Conservation (phyloP, 1,284 basidiomycete genomes). For the Volvariella volvacea region DNA sequence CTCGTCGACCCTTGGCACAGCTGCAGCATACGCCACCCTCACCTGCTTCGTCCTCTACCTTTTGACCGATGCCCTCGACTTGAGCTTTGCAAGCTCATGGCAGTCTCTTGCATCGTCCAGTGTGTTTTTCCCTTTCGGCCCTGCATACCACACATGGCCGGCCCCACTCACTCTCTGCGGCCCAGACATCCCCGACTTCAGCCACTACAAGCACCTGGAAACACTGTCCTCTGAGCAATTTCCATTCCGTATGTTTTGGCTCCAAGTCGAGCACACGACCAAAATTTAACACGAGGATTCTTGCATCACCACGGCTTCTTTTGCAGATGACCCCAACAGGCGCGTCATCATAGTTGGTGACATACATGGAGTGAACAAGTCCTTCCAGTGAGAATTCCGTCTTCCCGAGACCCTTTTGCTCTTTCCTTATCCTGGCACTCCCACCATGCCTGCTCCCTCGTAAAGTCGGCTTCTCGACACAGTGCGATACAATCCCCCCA, state of each 20-base stretch:
- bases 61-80: too few relatives aligned
- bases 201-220: constrained; percentile 34
- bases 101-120: too few relatives aligned
- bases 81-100: too few relatives aligned
- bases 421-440: background rate
- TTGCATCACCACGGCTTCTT: background rate
- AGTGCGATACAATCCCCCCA: constrained; percentile 48
- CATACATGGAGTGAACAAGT: constrained; percentile 72
- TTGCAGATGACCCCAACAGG: constrained; percentile 38
- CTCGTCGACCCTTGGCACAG: too few relatives aligned
- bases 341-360: constrained; percentile 77
- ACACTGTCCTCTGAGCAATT: constrained; percentile 42
- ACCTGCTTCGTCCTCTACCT: too few relatives aligned
- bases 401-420: too few relatives aligned
- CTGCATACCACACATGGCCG: too few relatives aligned
- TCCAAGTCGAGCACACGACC: background rate
- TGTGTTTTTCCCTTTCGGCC: too few relatives aligned
- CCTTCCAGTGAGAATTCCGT: constrained; percentile 51
- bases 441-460: constrained; percentile 2
- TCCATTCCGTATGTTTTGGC: constrained; percentile 37
- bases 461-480: constrained; percentile 61
- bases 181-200: constrained; percentile 47
- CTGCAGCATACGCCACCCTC: too few relatives aligned
- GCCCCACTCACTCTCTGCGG: too few relatives aligned
- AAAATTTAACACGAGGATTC: background rate